Evolutionary conservation across 129 eudicot species (phyloP).

Genomic region (Escallonia rubra): DNA sequence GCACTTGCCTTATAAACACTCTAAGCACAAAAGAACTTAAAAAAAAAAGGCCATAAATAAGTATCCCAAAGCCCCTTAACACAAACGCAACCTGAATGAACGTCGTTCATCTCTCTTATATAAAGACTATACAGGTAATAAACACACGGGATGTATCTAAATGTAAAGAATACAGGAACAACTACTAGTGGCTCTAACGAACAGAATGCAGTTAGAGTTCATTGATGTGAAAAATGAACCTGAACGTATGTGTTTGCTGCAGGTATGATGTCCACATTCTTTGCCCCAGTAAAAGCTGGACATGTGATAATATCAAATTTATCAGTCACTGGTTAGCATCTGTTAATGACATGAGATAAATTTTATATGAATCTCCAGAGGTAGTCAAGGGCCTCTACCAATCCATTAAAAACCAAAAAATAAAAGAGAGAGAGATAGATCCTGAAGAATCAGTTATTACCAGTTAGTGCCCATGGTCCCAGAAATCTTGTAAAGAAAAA

Average conservation of each 20-base stretch:
- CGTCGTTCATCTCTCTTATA: background rate
- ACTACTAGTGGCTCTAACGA: no score
- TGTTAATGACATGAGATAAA: conserved; percentile 6
- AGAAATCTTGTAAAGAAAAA: conserved; percentile 56
- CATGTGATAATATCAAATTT: conserved; percentile 7
- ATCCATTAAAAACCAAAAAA: background rate
- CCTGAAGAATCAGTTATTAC: background rate
- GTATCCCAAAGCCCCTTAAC: background rate
- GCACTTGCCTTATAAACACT: no score
- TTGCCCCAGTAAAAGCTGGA: conserved; percentile 88
- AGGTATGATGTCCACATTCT: conserved; percentile 57
- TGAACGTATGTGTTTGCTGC: conserved; percentile 92
- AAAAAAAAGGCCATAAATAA: background rate
- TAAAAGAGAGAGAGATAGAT: background rate
- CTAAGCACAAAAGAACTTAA: no score
- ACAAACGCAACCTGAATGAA: background rate
- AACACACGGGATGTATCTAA: background rate
- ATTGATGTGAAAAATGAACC: conserved; percentile 36
- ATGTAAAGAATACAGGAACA: background rate
- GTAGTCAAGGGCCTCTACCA: background rate
- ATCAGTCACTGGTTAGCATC: conserved; percentile 20
- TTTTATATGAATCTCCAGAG: background rate
- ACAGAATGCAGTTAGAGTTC: conserved; percentile 6
- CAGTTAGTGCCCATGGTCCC: conserved; percentile 14
- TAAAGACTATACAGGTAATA: no score